Conservation (phyloP, 2,329 filamentous ascomycete genomes). For the Arthrobotrys iridis region DNA sequence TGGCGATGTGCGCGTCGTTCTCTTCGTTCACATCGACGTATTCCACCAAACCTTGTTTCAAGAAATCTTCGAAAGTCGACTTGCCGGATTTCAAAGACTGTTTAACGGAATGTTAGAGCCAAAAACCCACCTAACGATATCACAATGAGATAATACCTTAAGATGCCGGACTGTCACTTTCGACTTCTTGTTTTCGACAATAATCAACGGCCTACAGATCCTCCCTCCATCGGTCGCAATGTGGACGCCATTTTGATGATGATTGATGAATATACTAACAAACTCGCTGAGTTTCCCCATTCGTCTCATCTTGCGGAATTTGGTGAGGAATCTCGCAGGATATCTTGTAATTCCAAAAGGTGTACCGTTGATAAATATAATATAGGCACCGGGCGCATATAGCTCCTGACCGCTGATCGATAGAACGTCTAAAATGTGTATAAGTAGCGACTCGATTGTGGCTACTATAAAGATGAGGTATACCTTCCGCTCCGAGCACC, state of each 20-base stretch:
- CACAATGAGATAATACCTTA: conserved; percentile 65
- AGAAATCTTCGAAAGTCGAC: conserved; percentile 91
- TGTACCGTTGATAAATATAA: conserved; percentile 95
- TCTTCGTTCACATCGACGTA: conserved; percentile 99
- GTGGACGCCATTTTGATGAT: conserved; percentile 88
- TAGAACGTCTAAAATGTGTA: conserved; percentile 61
- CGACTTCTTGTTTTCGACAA: conserved; percentile 87
- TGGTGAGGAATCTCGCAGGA: conserved; percentile 84
- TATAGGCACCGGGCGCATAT: conserved; percentile 82
- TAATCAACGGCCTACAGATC: conserved; percentile 93
- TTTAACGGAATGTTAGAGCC: not conserved
- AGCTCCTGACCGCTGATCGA: conserved; percentile 85
- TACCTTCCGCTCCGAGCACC: conserved; percentile 83
- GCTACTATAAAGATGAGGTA: conserved; percentile 61
- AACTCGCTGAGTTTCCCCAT: conserved; percentile 95
- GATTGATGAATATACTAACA: conserved; percentile 94
- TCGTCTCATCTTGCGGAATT: conserved; percentile 85
- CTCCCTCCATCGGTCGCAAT: conserved; percentile 97
- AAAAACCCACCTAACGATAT: not conserved
- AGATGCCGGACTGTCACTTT: conserved; percentile 82
- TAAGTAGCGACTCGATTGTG: conserved; percentile 9
- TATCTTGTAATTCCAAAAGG: conserved; percentile 86
- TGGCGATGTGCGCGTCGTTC: conserved; percentile 91
- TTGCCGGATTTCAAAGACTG: conserved; percentile 76
- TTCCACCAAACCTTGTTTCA: conserved; percentile 88